A percentile compares a stretch with the other conserved stretches of the same genome.
phyloP scores from a whole-genome alignment of 352 stramenopile species.

The Blastocystis hominis region DNA sequence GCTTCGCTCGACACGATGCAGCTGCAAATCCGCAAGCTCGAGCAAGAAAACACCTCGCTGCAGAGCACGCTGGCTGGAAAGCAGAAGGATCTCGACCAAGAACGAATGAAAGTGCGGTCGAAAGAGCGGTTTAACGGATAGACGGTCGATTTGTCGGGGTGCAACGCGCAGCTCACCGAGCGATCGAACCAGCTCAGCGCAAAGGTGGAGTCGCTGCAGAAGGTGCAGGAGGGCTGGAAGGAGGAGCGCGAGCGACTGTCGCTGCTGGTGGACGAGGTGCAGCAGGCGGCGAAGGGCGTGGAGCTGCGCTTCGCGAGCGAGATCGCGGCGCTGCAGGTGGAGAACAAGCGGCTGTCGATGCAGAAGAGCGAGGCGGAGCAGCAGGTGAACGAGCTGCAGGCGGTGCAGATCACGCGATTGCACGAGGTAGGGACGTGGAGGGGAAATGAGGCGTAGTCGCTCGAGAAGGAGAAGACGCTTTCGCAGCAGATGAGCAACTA shows the following conservation, averaged over 20 bases:
- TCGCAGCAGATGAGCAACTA: conserved; percentile 6
- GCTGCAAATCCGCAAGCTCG: neutral
- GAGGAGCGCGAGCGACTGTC: neutral
- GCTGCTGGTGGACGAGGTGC: neutral
- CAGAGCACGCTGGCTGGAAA: neutral
- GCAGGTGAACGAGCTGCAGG: neutral
- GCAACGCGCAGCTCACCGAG: neutral
- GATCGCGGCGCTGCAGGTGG: neutral
- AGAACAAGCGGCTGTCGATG: neutral
- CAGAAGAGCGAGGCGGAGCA: neutral
- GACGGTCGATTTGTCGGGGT: neutral
- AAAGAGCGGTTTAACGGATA: neutral
- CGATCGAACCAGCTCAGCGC: neutral
- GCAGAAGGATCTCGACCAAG: conserved; percentile 4
- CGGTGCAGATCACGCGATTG: neutral
- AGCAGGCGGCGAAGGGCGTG: neutral
- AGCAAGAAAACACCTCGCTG: neutral
- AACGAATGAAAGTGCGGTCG: neutral
- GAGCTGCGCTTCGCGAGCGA: neutral
- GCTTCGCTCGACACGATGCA: neutral
- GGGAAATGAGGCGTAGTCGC: neutral
- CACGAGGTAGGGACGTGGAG: neutral
- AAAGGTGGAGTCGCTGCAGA: neutral
- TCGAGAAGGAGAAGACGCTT: conserved; percentile 28
- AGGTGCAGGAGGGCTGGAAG: conserved; percentile 7